phyloP scores from a whole-genome alignment of 345 rosid species.

The Hibiscus mutabilis region DNA sequence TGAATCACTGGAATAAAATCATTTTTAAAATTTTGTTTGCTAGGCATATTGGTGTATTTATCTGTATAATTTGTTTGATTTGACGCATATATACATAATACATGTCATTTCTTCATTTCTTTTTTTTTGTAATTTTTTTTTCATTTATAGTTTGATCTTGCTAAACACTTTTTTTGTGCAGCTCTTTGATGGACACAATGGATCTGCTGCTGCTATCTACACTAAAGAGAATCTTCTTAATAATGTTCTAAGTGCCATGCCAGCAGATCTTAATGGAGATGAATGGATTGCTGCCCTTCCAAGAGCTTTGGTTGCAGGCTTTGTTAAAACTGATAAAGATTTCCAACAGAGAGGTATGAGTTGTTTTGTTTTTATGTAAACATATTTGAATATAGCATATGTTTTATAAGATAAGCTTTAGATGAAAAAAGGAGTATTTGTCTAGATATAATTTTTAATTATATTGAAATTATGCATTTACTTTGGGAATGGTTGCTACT shows the following conservation, averaged over 20 bases:
- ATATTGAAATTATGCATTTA: background rate
- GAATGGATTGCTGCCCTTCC: constrained; percentile 94
- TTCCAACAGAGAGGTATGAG: constrained; percentile 67
- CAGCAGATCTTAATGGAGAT: constrained; percentile 83
- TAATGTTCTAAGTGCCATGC: constrained; percentile 73
- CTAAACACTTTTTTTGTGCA: constrained; percentile 25
- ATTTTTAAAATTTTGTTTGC: background rate
- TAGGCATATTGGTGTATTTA: background rate
- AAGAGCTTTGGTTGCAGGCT: constrained; percentile 96
- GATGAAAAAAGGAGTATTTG: background rate
- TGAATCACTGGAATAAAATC: background rate
- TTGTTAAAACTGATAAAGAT: constrained; percentile 98
- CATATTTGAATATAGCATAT: background rate
- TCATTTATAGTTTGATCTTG: background rate
- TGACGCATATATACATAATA: background rate
- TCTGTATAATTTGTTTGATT: background rate
- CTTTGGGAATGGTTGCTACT: background rate
- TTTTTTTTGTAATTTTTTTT: background rate
- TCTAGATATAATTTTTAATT: background rate
- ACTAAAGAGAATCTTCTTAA: constrained; percentile 82
- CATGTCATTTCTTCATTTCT: background rate
- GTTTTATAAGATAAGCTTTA: background rate
- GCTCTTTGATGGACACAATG: constrained; percentile 99
- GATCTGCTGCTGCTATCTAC: constrained; percentile 93
- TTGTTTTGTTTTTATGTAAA: background rate